phyloP scores from a whole-genome alignment of 1,139 yeast species.

The Saccharomyces pastorianus region DNA sequence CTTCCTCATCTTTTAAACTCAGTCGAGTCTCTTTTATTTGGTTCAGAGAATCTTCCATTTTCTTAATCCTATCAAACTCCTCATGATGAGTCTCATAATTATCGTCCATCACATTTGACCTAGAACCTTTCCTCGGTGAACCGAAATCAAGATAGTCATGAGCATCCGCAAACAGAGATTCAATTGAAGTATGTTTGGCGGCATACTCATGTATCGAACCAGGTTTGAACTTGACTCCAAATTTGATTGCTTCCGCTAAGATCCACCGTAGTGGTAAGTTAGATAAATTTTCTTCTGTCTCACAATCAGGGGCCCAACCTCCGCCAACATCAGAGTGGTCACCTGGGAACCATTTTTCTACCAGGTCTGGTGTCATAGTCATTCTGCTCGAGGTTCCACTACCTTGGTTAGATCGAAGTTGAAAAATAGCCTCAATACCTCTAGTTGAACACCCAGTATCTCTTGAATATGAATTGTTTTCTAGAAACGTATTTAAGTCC shows the following conservation, averaged over 20 bases:
- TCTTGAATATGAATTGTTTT: neutral
- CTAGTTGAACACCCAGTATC: neutral
- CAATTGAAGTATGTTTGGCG: conserved; percentile 32
- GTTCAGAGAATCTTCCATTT: neutral
- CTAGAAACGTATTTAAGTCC: neutral
- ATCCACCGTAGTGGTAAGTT: conserved; percentile 54
- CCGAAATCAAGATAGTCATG: conserved; percentile 40
- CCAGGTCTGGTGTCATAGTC: conserved; percentile 32
- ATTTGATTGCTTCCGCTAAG: conserved; percentile 42
- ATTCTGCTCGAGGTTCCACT: conserved; percentile 4
- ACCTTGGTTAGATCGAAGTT: conserved; percentile 4
- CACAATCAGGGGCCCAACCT: conserved; percentile 43
- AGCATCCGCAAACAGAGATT: conserved; percentile 38
- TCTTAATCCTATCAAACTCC: neutral
- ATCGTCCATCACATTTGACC: neutral
- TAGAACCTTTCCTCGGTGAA: neutral
- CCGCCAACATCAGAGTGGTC: conserved; percentile 64
- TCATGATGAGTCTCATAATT: neutral
- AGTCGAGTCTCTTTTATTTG: neutral
- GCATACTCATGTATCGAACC: conserved; percentile 37
- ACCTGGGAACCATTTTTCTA: conserved; percentile 59
- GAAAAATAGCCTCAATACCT: conserved; percentile 2
- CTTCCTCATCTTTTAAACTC: conserved; percentile 8
- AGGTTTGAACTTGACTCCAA: conserved; percentile 42
- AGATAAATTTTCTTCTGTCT: conserved; percentile 35